These are phyloP conservation scores for Penicillium psychrofluorescens DNA, from an alignment of 495 filamentous ascomycete species.

Conservation along the genomic window DNA sequence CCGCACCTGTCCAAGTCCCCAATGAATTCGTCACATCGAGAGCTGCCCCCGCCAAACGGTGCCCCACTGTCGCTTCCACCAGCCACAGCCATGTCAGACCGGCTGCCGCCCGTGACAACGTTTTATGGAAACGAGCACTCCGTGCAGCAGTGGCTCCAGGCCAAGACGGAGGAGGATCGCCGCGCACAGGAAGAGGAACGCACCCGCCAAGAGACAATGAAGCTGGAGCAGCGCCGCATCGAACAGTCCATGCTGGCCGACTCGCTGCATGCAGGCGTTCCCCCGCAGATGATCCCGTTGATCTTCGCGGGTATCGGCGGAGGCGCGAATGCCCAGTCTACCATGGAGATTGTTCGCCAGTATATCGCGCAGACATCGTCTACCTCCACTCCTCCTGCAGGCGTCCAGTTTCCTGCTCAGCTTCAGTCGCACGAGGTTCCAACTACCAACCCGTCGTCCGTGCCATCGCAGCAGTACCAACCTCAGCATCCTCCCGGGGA, in stretches of 20 bases:
- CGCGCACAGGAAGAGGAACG: constrained; percentile 82
- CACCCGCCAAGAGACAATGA: constrained; percentile 70
- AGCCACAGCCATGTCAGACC: constrained; percentile 26
- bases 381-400: constrained; percentile 4
- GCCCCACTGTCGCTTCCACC: constrained; percentile 26
- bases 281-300: constrained; percentile 78
- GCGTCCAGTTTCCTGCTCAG: neutral
- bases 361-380: constrained; percentile 44
- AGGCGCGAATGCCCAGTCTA: constrained; percentile 51
- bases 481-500: no score
- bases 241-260: constrained; percentile 81
- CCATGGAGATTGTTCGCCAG: constrained; percentile 71
- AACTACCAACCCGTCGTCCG: no score
- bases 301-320: constrained; percentile 80
- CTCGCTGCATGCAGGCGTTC: constrained; percentile 71
- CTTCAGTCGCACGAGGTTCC: no score
- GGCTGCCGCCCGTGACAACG: constrained; percentile 62
- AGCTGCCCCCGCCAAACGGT: constrained; percentile 31
- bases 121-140: constrained; percentile 73
- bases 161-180: constrained; percentile 80
- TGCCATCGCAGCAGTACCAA: no score
- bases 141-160: constrained; percentile 73
- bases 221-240: constrained; percentile 73
- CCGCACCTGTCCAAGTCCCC: constrained; percentile 7
- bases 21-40: constrained; percentile 32